Percentiles rank a stretch among this genome's conserved stretches.
Conservation (phyloP, 306 rosid genomes). For the Macrotyloma uniflorum region DNA sequence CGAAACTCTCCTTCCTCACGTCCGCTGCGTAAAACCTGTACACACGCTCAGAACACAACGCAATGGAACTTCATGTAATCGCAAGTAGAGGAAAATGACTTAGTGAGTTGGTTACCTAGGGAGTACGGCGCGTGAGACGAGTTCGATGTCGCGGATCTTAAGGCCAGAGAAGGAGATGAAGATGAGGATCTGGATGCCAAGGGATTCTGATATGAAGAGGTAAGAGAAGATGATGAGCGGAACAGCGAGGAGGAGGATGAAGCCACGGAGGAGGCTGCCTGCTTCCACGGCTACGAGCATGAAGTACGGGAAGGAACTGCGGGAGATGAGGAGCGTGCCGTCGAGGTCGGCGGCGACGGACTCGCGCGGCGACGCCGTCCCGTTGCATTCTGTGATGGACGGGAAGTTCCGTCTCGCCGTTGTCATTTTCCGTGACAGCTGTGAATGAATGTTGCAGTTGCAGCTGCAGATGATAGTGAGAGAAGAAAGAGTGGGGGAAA, state of each 20-base stretch:
- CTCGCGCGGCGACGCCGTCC: constrained; percentile 38
- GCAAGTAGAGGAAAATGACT: neutral
- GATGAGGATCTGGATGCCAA: constrained; percentile 95
- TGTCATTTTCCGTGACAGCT: constrained; percentile 45
- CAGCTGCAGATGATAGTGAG: constrained; percentile 17
- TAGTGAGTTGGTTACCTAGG: constrained; percentile 58
- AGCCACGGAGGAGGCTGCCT: constrained; percentile 89
- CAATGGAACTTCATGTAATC: no score
- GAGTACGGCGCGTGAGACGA: constrained; percentile 87
- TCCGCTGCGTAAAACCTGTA: constrained; percentile 89
- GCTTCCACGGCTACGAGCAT: constrained; percentile 97
- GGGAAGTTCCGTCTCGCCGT: constrained; percentile 57
- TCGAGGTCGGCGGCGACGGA: constrained; percentile 95
- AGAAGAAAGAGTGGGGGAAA: neutral
- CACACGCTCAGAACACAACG: neutral
- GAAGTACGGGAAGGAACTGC: constrained; percentile 93
- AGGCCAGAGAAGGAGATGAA: constrained; percentile 89
- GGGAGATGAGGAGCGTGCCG: constrained; percentile 76
- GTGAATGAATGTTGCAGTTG: neutral
- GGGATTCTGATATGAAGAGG: constrained; percentile 82
- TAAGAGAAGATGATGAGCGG: constrained; percentile 77
- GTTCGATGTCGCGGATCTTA: constrained; percentile 91
- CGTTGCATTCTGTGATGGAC: constrained; percentile 52
- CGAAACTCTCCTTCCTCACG: constrained; percentile 87
- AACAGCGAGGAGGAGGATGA: constrained; percentile 80